phyloP scores from a whole-genome alignment of 2,329 filamentous ascomycete genomes.

The Stagonosporopsis chrysanthemi region DNA sequence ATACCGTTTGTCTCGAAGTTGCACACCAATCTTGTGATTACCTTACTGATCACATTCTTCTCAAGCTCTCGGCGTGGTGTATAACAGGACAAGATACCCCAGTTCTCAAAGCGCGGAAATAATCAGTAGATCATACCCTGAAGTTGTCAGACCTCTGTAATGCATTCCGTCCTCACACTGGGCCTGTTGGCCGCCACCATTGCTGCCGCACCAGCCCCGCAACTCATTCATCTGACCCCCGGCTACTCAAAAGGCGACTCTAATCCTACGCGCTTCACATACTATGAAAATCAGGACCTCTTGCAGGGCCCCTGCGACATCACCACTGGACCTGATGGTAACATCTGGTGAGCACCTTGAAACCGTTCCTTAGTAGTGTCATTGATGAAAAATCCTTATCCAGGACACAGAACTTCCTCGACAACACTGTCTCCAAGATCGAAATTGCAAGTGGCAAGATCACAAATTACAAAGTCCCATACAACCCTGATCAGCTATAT shows the following conservation, averaged over 20 bases:
- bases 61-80: neutral
- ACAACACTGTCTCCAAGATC: slow-evolving; percentile 20
- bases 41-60: neutral
- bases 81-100: neutral
- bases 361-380: neutral
- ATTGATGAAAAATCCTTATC: neutral
- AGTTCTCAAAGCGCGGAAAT: neutral
- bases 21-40: neutral
- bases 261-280: slow-evolving; percentile 10
- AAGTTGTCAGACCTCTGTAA: neutral
- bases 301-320: slow-evolving; percentile 20
- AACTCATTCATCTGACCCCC: slow-evolving; percentile 9
- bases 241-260: slow-evolving; percentile 20
- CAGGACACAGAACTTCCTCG: slow-evolving; percentile 18
- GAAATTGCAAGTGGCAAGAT: slow-evolving; percentile 12
- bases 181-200: neutral
- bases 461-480: slow-evolving; percentile 18
- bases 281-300: slow-evolving; percentile 13
- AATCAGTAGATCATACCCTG: neutral
- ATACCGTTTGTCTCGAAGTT: neutral
- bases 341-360: slow-evolving; percentile 2
- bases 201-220: slow-evolving; percentile 13
- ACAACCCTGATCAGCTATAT: slow-evolving; percentile 16
- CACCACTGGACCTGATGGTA: slow-evolving; percentile 15
- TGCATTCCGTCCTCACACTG: neutral